Evolutionary conservation across 352 stramenopile genomes (phyloP).

Genomic region (Blastocystis sp.): DNA sequence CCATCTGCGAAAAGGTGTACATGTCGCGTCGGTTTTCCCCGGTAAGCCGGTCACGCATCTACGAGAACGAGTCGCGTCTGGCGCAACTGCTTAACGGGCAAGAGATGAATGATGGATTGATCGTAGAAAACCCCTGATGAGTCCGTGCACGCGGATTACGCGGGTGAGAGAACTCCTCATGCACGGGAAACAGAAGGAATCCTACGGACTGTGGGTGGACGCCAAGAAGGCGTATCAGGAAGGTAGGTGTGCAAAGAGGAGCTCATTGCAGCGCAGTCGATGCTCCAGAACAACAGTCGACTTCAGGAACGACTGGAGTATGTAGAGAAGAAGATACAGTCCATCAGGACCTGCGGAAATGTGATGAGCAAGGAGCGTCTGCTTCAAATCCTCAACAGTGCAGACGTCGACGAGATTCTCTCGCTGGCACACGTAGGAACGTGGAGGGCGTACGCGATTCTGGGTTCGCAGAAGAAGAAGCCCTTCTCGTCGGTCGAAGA

Average conservation of each 20-base stretch:
- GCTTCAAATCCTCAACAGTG: slow-evolving; percentile 32
- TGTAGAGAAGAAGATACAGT: neutral
- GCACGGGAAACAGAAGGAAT: neutral
- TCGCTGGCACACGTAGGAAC: neutral
- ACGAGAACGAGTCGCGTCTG: slow-evolving; percentile 37
- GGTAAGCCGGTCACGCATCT: slow-evolving; percentile 7
- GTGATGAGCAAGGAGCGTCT: neutral
- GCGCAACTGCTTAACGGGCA: slow-evolving; percentile 25
- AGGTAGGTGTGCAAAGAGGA: neutral
- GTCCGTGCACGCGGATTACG: slow-evolving; percentile 5
- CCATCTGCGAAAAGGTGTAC: neutral
- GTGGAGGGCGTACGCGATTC: neutral
- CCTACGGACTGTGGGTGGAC: neutral
- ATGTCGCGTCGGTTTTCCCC: neutral
- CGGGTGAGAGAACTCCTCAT: slow-evolving; percentile 14
- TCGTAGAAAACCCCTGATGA: neutral
- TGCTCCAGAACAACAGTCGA: neutral
- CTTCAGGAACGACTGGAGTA: slow-evolving; percentile 1
- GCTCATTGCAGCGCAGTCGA: neutral
- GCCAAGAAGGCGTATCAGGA: neutral
- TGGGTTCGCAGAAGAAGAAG: neutral
- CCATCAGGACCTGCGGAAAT: neutral
- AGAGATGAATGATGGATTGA: neutral
- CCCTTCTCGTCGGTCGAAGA: slow-evolving; percentile 22
- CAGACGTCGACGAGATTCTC: neutral